Evolutionary conservation across 2,329 filamentous ascomycete species (phyloP), one percentile per base, ranked within the genome.

Genomic region (Fonsecaea monophora): DNA sequence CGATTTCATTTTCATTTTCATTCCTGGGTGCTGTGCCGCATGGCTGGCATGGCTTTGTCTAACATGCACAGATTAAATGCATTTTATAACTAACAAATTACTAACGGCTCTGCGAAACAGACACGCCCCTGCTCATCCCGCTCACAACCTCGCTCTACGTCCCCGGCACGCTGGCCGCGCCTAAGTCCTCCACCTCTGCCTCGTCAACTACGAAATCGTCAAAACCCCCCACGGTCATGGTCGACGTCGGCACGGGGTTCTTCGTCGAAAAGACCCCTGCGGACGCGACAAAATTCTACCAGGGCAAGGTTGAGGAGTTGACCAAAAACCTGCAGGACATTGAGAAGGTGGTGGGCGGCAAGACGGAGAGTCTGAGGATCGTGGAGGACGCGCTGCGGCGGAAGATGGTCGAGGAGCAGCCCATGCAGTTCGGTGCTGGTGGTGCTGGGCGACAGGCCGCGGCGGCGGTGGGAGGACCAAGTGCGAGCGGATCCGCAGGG

Each of bases 101-200:
- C 62, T 53, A 40, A 53, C 45, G 10, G 7, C 15, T 18, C 9
- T n/a, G 40, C 40, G n/a, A 32, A 32, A 18, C 73, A 76, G 73
- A 77, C 75, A 71, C 76, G 72, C 68, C 79, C 60, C 90, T 98
- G 56, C 86, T 99, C 21, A 92, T 99, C n/a, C 95, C 96, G 0
- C 81, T 99, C 69, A 99, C 95, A 12, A 95, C 92, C 74, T 97
- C 94, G 0, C 86, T 99, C 35, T 99, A 99, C 79, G 94, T 99
- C 15, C 90, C 91, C 32, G 96, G 94, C 37, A 89, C 86, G 45
- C 83, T 98, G 48, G 85, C 90, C 54, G 87, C 90, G 78, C 85
- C 89, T 1, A 34, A 62, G 45, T n/a, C 64, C 12, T 58, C 58
- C 13, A 40, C 58, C 4, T 42, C 64, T 12, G 50, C 59, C 1